Percentiles rank a stretch among this genome's conserved stretches.
Conservation (phyloP, 2,329 filamentous ascomycete species). For the Xylaria sp. region DNA sequence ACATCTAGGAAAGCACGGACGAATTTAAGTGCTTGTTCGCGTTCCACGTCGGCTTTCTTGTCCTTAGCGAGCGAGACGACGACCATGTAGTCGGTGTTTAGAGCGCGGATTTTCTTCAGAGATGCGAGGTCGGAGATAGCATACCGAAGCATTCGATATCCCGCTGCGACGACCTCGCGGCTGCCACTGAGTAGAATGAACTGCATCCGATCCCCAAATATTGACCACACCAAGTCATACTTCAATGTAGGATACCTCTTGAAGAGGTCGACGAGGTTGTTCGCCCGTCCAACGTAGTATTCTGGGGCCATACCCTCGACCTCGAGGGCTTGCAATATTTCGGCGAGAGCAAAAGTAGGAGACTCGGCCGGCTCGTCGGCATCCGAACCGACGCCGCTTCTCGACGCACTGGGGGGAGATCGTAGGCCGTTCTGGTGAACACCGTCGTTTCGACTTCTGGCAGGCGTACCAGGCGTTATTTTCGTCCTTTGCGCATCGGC, state of each 20-base stretch:
- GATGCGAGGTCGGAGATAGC: constrained; percentile 93
- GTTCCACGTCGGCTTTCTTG: constrained; percentile 94
- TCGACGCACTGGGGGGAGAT: constrained; percentile 67
- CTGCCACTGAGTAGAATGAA: constrained; percentile 96
- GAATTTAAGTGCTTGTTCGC: constrained; percentile 97
- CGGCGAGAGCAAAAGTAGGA: constrained; percentile 89
- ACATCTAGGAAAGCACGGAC: constrained; percentile 94
- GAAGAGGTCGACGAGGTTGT: constrained; percentile 95
- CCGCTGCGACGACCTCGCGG: constrained; percentile 93
- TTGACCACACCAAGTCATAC: constrained; percentile 95
- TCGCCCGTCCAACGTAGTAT: constrained; percentile 94
- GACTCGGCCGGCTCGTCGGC: constrained; percentile 80
- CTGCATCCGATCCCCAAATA: constrained; percentile 93
- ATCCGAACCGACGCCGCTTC: constrained; percentile 69
- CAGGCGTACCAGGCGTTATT: constrained; percentile 62
- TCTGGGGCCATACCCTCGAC: constrained; percentile 88
- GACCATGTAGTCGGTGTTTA: constrained; percentile 93
- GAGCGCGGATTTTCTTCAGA: constrained; percentile 83
- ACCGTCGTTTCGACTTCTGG: constrained; percentile 62
- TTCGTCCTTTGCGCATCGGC: constrained; percentile 67
- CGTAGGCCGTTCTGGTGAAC: constrained; percentile 60
- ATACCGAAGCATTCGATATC: constrained; percentile 92
- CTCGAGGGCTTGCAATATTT: constrained; percentile 90
- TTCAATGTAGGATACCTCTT: constrained; percentile 92
- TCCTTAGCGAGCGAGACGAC: constrained; percentile 94